Base-by-base conservation (phyloP, 2,329 filamentous ascomycete genomes). In the Fusarium ramigenum region DNA sequence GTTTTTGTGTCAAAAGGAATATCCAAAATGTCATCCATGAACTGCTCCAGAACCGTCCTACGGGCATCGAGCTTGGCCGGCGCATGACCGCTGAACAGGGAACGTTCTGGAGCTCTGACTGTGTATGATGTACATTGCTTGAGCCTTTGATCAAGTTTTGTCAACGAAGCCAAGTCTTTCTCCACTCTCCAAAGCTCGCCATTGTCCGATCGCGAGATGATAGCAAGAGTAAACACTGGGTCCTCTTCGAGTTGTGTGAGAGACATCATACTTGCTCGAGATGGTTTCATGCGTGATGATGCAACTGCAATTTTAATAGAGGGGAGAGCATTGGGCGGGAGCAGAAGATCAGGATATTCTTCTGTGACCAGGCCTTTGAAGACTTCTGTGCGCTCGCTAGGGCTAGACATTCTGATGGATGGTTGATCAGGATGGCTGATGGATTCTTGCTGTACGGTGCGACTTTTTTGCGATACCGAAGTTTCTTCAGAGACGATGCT, bases 281-380 rank as follows among this genome's bases (percentile, higher is more conserved):
- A 97, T 19, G 96, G 96, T 79, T 94, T 95, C 86, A 99, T 91
- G n/a, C 96, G 91, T 28, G 96, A 98, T 9, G 96, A 98, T 7
- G 95, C 94, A 8, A 98, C 96, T 80, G 90, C 93, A 53, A 98
- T 91, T 72, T 93, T 90, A 63, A 99, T 92, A 3, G 93, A 94
- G 7, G 94, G 93, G 12, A 99, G 86, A 10, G 95, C 95, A 80
- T 97, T 97, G 0, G 96, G 96, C 15, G 95, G 91, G 4, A 99
- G 86, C 28, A 98, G 84, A 12, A 98, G 87, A 70, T 94, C 93
- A 2, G 96, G 95, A 79, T 95, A 96, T 73, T 97, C 93, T 1
- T 97, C 94, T 0, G 93, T 94, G 9, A 94, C 87, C 28, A 98
- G 87, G 2, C 94, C 94, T 76, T 87, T 92, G 80, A 91, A 97